A percentile compares a stretch with the other conserved stretches of the same genome.
Conservation (phyloP, 2,329 filamentous ascomycete genomes). For the Colletotrichum siamense region DNA sequence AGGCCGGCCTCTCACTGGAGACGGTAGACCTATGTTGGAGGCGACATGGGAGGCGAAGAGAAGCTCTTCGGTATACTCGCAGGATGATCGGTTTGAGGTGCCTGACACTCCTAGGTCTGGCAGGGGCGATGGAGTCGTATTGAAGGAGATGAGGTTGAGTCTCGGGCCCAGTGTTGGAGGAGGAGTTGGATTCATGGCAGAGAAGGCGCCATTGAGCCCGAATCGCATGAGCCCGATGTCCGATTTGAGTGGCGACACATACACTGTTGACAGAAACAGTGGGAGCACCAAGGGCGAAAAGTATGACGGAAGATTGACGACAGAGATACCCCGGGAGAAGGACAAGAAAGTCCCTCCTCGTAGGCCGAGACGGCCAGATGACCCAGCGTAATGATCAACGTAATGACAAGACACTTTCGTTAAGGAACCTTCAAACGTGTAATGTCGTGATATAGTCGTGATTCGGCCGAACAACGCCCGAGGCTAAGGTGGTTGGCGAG, state of each 20-base stretch:
- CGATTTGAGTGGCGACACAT: constrained; percentile 23
- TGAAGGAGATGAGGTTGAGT: constrained; percentile 13
- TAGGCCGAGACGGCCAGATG: neutral
- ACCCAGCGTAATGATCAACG: neutral
- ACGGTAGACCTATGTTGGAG: constrained; percentile 8
- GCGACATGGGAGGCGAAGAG: constrained; percentile 2
- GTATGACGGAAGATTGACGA: neutral
- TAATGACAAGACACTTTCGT: neutral
- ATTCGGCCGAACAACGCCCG: neutral
- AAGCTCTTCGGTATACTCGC: constrained; percentile 17
- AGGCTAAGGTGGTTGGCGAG: neutral
- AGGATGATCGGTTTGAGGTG: neutral
- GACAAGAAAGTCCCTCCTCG: neutral
- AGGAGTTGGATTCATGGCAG: constrained; percentile 36
- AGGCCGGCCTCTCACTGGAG: constrained; percentile 14
- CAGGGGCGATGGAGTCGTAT: constrained; percentile 15
- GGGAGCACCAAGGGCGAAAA: neutral
- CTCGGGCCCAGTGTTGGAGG: constrained; percentile 14
- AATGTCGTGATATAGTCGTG: neutral
- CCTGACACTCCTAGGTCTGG: neutral
- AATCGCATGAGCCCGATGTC: constrained; percentile 30
- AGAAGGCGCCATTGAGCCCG: constrained; percentile 33
- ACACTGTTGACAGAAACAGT: neutral
- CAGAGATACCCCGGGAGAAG: neutral
- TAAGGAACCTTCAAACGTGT: neutral